These are phyloP conservation scores for Phytopythium ostracodes DNA, from an alignment of 352 stramenopile species.

Conservation along the genomic window DNA sequence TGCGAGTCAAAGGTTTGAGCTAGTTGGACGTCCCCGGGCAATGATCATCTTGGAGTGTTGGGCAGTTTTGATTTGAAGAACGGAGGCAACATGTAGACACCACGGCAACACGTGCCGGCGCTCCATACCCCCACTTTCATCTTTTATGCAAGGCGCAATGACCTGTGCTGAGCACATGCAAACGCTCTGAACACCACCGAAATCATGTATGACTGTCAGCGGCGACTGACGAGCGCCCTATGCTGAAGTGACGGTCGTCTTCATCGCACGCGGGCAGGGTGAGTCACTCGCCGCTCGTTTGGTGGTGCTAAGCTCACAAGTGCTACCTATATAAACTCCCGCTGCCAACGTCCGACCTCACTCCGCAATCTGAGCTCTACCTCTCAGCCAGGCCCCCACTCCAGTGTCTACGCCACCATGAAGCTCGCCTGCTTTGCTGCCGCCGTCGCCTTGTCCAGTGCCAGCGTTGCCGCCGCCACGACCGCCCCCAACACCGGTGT, in stretches of 20 bases:
- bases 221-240: neutral
- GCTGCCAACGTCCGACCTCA: neutral
- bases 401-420: neutral
- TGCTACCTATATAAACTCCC: too few species aligned
- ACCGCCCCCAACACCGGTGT: conserved; percentile 1
- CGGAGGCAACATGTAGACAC: too few species aligned
- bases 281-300: too few species aligned
- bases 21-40: too few species aligned
- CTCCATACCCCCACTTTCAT: too few species aligned
- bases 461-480: neutral
- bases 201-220: conserved; percentile 3
- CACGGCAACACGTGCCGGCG: neutral
- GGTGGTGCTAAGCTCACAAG: too few species aligned
- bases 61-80: too few species aligned
- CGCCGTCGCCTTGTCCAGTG: neutral
- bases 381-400: neutral
- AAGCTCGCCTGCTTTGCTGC: neutral
- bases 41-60: too few species aligned
- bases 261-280: too few species aligned
- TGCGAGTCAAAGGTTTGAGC: too few species aligned
- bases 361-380: neutral
- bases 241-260: neutral
- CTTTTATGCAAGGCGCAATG: too few species aligned
- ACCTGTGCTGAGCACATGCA: too few species aligned
- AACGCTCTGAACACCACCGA: neutral